These are phyloP conservation scores for barrel medic (Medicago truncatula) DNA, from an alignment of 306 rosid genomes.

Conservation along the genomic window MtrunA17r5.0-ANR NC_053048.1:8111501-8112000, in stretches of 20 bases:
- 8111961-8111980: background rate
- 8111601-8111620: slow-evolving; percentile 65
- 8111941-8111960: slow-evolving; percentile 2
- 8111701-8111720: slow-evolving; percentile 5
- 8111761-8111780: slow-evolving; percentile 52
- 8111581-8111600: slow-evolving; percentile 90
- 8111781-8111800: slow-evolving; percentile 40
- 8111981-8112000: background rate
- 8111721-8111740: slow-evolving; percentile 43
- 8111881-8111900: slow-evolving; percentile 13
- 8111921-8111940: background rate
- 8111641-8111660: background rate
- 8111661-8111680: background rate
- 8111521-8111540: slow-evolving; percentile 50
- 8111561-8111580: slow-evolving; percentile 54
- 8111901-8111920: background rate
- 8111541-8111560: slow-evolving; percentile 37
- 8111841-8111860: background rate
- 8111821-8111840: slow-evolving; percentile 32
- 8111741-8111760: slow-evolving; percentile 29
- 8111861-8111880: background rate
- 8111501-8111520: slow-evolving; percentile 96
- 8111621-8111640: slow-evolving; percentile 85
- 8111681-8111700: slow-evolving; percentile 20
- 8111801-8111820: slow-evolving; percentile 53